These are phyloP conservation scores for Tulasnella sp. DNA, from an alignment of 768 basidiomycete genomes.

Conservation along the genomic window DNA sequence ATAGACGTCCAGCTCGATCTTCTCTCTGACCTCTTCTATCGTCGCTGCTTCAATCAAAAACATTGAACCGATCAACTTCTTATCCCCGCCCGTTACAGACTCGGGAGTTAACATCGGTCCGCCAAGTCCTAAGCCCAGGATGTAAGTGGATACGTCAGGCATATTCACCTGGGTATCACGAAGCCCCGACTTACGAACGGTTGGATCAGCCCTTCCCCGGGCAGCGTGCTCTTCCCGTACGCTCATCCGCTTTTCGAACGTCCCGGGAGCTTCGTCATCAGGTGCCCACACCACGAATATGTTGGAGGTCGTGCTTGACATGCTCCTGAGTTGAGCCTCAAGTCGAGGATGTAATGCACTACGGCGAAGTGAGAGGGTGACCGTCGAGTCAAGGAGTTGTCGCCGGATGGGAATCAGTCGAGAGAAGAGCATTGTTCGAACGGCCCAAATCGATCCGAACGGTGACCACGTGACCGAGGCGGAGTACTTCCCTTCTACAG, in stretches of 20 bases:
- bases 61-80: slow-evolving; percentile 49
- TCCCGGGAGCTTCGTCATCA: slow-evolving; percentile 49
- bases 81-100: slow-evolving; percentile 32
- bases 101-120: slow-evolving; percentile 51
- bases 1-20: slow-evolving; percentile 33
- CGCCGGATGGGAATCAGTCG: not conserved
- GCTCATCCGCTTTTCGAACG: slow-evolving; percentile 42
- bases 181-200: slow-evolving; percentile 15
- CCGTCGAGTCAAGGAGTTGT: not conserved
- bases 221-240: slow-evolving; percentile 45
- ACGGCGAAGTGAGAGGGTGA: not conserved
- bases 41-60: slow-evolving; percentile 45
- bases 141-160: not conserved
- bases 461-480: not conserved
- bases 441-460: not conserved
- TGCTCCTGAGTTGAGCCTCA: not conserved
- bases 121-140: slow-evolving; percentile 35
- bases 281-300: slow-evolving; percentile 53
- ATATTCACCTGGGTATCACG: not conserved
- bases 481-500: not conserved
- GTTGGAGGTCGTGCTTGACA: not conserved
- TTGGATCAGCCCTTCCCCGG: slow-evolving; percentile 19
- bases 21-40: slow-evolving; percentile 35
- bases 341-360: not conserved
- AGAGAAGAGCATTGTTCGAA: not conserved